Percentiles rank a stretch among this genome's conserved stretches.
Evolutionary conservation across 805 yeast genomes (phyloP).

Genomic region (Candida loeiensis): DNA sequence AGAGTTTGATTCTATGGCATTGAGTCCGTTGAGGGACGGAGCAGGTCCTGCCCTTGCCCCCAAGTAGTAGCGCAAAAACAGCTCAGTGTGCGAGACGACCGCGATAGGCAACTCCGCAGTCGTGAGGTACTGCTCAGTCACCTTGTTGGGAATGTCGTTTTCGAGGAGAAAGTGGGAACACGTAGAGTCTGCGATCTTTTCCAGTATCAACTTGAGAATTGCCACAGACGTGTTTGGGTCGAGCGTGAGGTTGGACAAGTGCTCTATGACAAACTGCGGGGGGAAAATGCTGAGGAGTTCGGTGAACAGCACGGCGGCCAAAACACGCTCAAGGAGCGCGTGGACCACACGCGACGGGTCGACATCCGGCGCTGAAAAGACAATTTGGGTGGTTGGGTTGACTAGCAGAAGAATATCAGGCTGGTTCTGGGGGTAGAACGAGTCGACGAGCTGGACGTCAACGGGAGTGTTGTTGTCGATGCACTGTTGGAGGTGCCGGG

Average conservation of each 20-base stretch:
- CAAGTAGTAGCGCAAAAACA: background rate
- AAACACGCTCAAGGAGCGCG: background rate
- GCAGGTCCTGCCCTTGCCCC: background rate
- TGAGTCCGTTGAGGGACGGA: background rate
- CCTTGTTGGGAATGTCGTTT: background rate
- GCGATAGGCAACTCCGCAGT: slow-evolving; percentile 5
- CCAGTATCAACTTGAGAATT: background rate
- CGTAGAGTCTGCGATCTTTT: background rate
- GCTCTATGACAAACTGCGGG: background rate
- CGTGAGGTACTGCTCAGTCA: slow-evolving; percentile 7
- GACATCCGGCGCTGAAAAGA: background rate
- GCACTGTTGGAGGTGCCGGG: background rate
- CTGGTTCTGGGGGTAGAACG: background rate
- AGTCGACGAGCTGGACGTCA: background rate
- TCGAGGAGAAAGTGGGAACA: background rate
- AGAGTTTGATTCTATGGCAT: slow-evolving; percentile 8
- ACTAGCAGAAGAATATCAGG: background rate
- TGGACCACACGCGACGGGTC: background rate
- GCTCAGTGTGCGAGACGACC: slow-evolving; percentile 11
- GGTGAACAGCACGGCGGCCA: slow-evolving; percentile 1
- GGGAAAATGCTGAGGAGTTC: background rate
- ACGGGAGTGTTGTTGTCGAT: slow-evolving; percentile 1
- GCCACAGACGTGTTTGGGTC: background rate
- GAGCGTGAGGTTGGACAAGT: background rate
- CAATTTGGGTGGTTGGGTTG: background rate